These are phyloP conservation scores for Danielozyma ontarioensis DNA, from an alignment of 805 yeast species.

Conservation along the genomic window DNA sequence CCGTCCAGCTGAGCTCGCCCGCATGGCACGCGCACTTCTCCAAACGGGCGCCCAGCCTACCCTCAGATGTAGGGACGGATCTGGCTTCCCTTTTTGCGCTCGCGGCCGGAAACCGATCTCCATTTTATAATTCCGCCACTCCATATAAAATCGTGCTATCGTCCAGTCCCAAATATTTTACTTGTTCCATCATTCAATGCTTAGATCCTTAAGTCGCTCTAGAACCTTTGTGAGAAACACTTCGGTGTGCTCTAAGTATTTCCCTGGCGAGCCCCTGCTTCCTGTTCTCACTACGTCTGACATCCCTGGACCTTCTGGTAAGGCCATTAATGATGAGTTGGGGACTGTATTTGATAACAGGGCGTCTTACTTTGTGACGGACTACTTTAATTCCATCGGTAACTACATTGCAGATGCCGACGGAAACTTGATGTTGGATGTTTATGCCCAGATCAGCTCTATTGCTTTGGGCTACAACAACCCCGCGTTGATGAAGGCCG, in stretches of 20 bases:
- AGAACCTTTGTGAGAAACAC: too few species aligned
- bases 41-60: too few species aligned
- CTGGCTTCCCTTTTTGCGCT: too few species aligned
- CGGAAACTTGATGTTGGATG: constrained; percentile 37
- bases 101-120: too few species aligned
- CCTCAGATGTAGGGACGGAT: too few species aligned
- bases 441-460: constrained; percentile 39
- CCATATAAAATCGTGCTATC: too few species aligned
- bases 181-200: too few species aligned
- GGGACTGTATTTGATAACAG: constrained; percentile 37
- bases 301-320: constrained; percentile 36
- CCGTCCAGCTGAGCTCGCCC: too few species aligned
- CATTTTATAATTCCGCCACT: too few species aligned
- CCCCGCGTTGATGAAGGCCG: constrained; percentile 33
- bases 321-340: constrained; percentile 25
- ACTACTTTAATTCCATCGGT: constrained; percentile 34
- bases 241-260: constrained; percentile 24
- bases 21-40: too few species aligned
- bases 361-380: constrained; percentile 38
- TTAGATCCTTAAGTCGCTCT: too few species aligned
- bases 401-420: constrained; percentile 39
- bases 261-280: constrained; percentile 30
- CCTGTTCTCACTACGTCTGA: constrained; percentile 25
- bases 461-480: constrained; percentile 41
- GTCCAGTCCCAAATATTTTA: too few species aligned